Conservation (phyloP, 2,329 filamentous ascomycete genomes). For the Aspergillus ochraceus region DNA sequence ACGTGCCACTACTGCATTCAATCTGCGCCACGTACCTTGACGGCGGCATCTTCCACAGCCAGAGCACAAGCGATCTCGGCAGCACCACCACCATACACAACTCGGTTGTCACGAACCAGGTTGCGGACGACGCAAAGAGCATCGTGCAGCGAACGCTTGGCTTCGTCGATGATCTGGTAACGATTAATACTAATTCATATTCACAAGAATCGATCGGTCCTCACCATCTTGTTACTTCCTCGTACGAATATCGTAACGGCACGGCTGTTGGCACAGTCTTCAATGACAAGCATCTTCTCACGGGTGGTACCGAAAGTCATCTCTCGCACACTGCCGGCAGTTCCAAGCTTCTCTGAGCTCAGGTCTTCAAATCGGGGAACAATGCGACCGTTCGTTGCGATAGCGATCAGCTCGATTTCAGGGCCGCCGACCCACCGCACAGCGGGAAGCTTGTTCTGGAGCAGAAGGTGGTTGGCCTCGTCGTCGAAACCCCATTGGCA, state of each 20-base stretch:
- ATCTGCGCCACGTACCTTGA: slow-evolving; percentile 57
- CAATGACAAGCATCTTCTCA: slow-evolving; percentile 99
- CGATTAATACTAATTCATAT: slow-evolving; percentile 5
- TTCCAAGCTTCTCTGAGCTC: slow-evolving; percentile 84
- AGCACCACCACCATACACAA: slow-evolving; percentile 95
- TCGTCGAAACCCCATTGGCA: slow-evolving; percentile 99
- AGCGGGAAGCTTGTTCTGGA: slow-evolving; percentile 93
- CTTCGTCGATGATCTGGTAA: slow-evolving; percentile 90
- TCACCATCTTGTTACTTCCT: slow-evolving; percentile 98
- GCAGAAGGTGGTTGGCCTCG: slow-evolving; percentile 93
- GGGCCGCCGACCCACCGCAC: slow-evolving; percentile 98
- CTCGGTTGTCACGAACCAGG: slow-evolving; percentile 90
- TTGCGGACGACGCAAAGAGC: slow-evolving; percentile 97
- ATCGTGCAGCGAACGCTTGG: slow-evolving; percentile 95
- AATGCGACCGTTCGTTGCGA: slow-evolving; percentile 96
- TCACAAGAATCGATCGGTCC: slow-evolving; percentile 27
- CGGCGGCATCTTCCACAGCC: slow-evolving; percentile 90
- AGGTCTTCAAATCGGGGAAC: slow-evolving; percentile 97
- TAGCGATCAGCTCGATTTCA: slow-evolving; percentile 97
- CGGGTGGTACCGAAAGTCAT: slow-evolving; percentile 96
- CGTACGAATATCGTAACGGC: slow-evolving; percentile 95
- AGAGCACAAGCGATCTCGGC: slow-evolving; percentile 97
- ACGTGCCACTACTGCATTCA: neutral
- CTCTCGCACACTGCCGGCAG: slow-evolving; percentile 84
- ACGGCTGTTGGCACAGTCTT: slow-evolving; percentile 96